Base-by-base conservation (phyloP, 257 asterid genomes). In the Capsicum baccatum region DNA sequence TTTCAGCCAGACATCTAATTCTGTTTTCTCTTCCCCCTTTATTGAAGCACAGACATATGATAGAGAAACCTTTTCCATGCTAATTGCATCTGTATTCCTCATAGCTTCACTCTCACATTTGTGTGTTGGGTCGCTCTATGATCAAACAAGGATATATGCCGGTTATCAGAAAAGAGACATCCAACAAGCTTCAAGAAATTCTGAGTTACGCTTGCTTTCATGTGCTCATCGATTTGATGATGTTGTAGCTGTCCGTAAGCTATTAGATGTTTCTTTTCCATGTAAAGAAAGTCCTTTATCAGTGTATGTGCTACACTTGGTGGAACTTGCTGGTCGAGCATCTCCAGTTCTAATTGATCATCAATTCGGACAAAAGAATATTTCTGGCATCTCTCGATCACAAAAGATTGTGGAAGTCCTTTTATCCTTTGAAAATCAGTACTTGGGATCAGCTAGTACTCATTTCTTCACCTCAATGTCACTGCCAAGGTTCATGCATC, bases 21-120 rank as follows among this genome's bases (percentile, higher is more conserved):
- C 73, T 12, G 62, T 79, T n/a, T 79, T 21, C 57, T 67, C 35
- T 66, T 35, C 50, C 21, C 80, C 83, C 73, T 44, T 3, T 39
- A 60, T 54, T 19, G 84, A 68, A 15, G 55, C 16, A n/a, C 92
- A 94, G 96, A 92, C 98, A 57, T 82, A 88, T 63, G 98, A 95
- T 63, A 89, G 89, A n/a, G 97, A 92, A 81, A 91, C 97, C 6
- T 94, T 94, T 83, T 89, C 97, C 9, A 85, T 68, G 87, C 83
- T 84, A 74, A 83, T 83, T 44, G n/a, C 68, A n/a, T 82, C 90
- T 6, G 76, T 87, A 39, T 26, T 86, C 57, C 7, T 89, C 26
- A 84, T 84, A 35, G 87, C 90, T 14, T 82, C 86, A 54, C 59
- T 42, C 74, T 80, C 87, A 11, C 85, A 82, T 64, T 39, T 82